Conservation (phyloP, 768 basidiomycete genomes). For the Piloderma croceum region DNA sequence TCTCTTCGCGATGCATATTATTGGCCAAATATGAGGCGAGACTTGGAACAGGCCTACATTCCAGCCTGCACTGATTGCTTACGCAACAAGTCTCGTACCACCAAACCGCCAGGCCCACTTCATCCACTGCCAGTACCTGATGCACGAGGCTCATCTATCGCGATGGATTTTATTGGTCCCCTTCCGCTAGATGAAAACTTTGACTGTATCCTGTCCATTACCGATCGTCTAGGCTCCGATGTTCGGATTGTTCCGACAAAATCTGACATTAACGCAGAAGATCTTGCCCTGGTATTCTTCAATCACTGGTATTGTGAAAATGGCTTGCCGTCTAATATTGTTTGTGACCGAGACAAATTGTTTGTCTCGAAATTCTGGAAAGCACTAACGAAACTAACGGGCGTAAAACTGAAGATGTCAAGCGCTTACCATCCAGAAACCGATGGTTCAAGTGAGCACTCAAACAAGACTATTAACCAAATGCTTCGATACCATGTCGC, state of each 20-base stretch:
- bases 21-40: too few species aligned
- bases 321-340: slow-evolving; percentile 25
- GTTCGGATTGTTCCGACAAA: slow-evolving; percentile 12
- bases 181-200: slow-evolving; percentile 25
- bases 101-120: slow-evolving; percentile 19
- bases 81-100: slow-evolving; percentile 28
- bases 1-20: too few species aligned
- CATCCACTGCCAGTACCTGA: slow-evolving; percentile 9
- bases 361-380: slow-evolving; percentile 30
- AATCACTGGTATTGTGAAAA: slow-evolving; percentile 26
- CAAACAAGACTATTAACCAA: slow-evolving; percentile 30
- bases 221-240: slow-evolving; percentile 18
- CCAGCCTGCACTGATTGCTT: too few species aligned
- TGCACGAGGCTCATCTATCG: slow-evolving; percentile 14
- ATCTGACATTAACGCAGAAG: slow-evolving; percentile 13
- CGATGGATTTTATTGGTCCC: slow-evolving; percentile 32
- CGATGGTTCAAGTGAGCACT: slow-evolving; percentile 28
- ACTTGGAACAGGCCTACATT: slow-evolving; percentile 27
- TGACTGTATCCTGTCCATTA: slow-evolving; percentile 24
- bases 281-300: slow-evolving; percentile 21
- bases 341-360: too few species aligned
- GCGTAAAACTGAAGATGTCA: slow-evolving; percentile 27
- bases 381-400: slow-evolving; percentile 12
- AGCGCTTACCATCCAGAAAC: too few species aligned
- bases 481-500: slow-evolving; percentile 17